Evolutionary conservation across 257 asterid species (phyloP).

Genomic region (Primulina eburnea): DNA sequence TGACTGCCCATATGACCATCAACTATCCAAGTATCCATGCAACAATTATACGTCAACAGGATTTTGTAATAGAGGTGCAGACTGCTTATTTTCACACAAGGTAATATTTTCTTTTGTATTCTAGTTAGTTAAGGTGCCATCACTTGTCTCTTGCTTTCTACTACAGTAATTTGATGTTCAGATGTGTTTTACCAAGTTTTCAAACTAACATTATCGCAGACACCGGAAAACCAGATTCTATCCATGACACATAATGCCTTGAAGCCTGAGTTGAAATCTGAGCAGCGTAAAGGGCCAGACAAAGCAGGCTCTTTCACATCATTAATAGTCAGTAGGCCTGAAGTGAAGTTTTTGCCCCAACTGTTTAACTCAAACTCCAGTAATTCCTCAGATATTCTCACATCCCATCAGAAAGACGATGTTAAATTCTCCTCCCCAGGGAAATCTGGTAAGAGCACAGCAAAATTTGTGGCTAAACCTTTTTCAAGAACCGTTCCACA

Average conservation of each 20-base stretch:
- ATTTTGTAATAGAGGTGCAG: constrained; percentile 78
- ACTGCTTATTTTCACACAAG: constrained; percentile 85
- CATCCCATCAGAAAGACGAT: constrained; percentile 29
- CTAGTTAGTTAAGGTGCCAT: not conserved
- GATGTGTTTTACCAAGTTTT: constrained; percentile 9
- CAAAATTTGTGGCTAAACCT: constrained; percentile 29
- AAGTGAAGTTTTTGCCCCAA: constrained; percentile 35
- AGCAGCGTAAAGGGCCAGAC: constrained; percentile 30
- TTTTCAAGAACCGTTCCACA: constrained; percentile 32
- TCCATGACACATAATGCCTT: constrained; percentile 38
- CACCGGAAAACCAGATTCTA: constrained; percentile 31
- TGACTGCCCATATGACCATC: constrained; percentile 83
- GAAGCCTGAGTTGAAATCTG: constrained; percentile 40
- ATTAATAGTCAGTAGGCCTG: constrained; percentile 36
- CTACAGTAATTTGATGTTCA: constrained; percentile 15
- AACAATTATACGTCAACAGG: constrained; percentile 51
- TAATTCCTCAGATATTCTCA: constrained; percentile 30
- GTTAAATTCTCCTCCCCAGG: constrained; percentile 30
- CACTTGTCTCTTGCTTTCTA: constrained; percentile 19
- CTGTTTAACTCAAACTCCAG: constrained; percentile 31
- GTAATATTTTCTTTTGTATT: constrained; percentile 38
- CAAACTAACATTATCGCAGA: constrained; percentile 37
- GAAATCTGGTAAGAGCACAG: constrained; percentile 34
- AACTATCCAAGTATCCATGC: constrained; percentile 89
- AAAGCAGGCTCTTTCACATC: constrained; percentile 31